These are phyloP conservation scores for Flaveria robusta DNA, from an alignment of 129 eudicot genomes.

Conservation along the genomic window DNA sequence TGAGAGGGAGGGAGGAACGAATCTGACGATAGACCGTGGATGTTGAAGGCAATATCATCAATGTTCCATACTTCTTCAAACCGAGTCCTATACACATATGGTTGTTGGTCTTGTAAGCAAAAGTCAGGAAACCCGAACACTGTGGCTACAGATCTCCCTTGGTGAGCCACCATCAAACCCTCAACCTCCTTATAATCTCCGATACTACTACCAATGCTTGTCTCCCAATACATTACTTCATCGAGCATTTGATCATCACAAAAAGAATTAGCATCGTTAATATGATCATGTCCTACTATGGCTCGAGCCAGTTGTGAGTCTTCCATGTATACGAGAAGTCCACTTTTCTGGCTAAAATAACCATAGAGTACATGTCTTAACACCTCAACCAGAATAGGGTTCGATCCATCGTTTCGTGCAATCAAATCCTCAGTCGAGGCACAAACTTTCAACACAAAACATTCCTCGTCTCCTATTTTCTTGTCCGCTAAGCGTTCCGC, in stretches of 20 bases:
- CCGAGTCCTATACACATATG: conserved; percentile 44
- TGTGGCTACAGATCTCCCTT: conserved; percentile 57
- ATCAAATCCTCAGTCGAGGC: conserved; percentile 46
- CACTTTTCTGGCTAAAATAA: conserved; percentile 69
- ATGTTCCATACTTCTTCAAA: conserved; percentile 73
- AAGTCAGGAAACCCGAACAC: conserved; percentile 62
- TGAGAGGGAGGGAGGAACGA: conserved; percentile 67
- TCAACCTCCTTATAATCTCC: conserved; percentile 63
- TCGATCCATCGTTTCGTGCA: conserved; percentile 55
- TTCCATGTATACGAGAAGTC: conserved; percentile 63
- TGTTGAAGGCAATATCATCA: conserved; percentile 61
- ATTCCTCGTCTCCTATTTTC: conserved; percentile 60
- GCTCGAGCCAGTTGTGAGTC: conserved; percentile 70
- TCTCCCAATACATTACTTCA: conserved; percentile 59
- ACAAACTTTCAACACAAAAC: conserved; percentile 62
- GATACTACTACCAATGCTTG: conserved; percentile 62
- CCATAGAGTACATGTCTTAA: conserved; percentile 68
- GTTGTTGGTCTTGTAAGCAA: conserved; percentile 27
- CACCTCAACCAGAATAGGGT: conserved; percentile 44
- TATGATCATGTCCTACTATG: conserved; percentile 7
- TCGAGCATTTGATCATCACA: conserved; percentile 13
- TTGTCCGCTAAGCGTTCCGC: conserved; percentile 65
- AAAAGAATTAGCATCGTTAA: background rate
- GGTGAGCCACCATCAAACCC: conserved; percentile 61
- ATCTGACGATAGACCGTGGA: conserved; percentile 60